These are phyloP conservation scores for Anthracocystis walkeri DNA, from an alignment of 1,284 basidiomycete genomes.

Conservation along the genomic window DNA sequence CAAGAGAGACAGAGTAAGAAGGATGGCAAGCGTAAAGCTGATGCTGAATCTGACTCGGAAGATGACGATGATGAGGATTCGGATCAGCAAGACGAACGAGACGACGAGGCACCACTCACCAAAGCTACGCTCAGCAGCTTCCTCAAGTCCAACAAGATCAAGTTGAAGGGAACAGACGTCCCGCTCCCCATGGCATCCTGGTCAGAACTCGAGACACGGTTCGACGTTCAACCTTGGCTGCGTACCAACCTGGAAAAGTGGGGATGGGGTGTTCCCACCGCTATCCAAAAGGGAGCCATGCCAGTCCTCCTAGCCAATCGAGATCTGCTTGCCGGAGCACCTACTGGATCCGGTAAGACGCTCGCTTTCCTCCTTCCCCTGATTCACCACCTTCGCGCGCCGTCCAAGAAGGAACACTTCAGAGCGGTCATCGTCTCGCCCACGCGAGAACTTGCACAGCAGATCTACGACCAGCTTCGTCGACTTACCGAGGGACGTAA, in stretches of 20 bases:
- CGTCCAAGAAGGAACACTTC: conserved; percentile 49
- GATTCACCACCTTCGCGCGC: conserved; percentile 55
- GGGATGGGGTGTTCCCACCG: conserved; percentile 66
- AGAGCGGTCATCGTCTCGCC: conserved; percentile 65
- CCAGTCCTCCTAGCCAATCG: conserved; percentile 66
- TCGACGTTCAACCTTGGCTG: conserved; percentile 53
- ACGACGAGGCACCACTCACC: conserved; percentile 37
- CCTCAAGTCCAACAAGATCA: conserved; percentile 66
- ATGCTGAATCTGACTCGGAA: conserved; percentile 14
- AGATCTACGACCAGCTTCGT: conserved; percentile 65
- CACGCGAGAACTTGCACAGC: conserved; percentile 65
- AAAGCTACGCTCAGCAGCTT: conserved; percentile 58
- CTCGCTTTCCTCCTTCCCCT: conserved; percentile 65
- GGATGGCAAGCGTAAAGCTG: conserved; percentile 27
- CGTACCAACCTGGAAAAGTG: conserved; percentile 50
- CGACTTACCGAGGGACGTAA: conserved; percentile 44
- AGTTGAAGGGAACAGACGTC: conserved; percentile 69
- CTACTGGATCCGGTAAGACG: conserved; percentile 67
- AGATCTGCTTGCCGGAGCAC: conserved; percentile 64
- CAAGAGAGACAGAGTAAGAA: conserved; percentile 20
- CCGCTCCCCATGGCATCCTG: conserved; percentile 69
- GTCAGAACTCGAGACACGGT: conserved; percentile 60
- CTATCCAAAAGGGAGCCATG: conserved; percentile 69
- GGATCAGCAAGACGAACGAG: conserved; percentile 1
- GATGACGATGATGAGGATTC: conserved; percentile 8